These are phyloP conservation scores for Dichotomopilus funicola DNA, from an alignment of 2,329 filamentous ascomycete species.

Conservation along the genomic window DNA sequence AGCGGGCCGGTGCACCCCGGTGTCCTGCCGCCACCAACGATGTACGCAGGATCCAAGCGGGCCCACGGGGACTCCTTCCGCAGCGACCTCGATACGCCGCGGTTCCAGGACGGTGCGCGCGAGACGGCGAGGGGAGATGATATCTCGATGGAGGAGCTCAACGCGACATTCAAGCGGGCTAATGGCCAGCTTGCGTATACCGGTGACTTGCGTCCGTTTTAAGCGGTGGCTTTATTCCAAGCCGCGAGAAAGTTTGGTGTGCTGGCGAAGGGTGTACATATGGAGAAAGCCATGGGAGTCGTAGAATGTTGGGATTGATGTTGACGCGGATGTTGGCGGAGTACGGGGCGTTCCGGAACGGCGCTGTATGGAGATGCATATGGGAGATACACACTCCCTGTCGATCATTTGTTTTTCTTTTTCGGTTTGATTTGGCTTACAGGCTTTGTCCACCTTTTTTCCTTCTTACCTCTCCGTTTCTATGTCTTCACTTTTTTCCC, in stretches of 20 bases:
- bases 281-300: background rate
- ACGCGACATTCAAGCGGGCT: slow-evolving; percentile 17
- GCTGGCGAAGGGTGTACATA: too few relatives aligned
- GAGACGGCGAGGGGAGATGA: slow-evolving; percentile 16
- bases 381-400: background rate
- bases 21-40: slow-evolving; percentile 10
- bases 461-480: too few relatives aligned
- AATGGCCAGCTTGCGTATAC: slow-evolving; percentile 6
- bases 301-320: background rate
- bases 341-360: background rate
- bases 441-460: too few relatives aligned
- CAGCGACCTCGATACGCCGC: slow-evolving; percentile 4
- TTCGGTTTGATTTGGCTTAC: background rate
- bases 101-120: slow-evolving; percentile 20
- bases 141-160: background rate
- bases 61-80: slow-evolving; percentile 20
- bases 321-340: background rate
- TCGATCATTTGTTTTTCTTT: background rate
- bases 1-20: slow-evolving; percentile 10
- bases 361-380: background rate
- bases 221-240: background rate
- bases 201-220: background rate
- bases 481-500: too few relatives aligned
- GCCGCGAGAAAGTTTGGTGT: too few relatives aligned
- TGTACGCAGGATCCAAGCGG: slow-evolving; percentile 22